Base-by-base conservation (phyloP, 2,329 filamentous ascomycete genomes). In the Fusarium mangiferae region DNA sequence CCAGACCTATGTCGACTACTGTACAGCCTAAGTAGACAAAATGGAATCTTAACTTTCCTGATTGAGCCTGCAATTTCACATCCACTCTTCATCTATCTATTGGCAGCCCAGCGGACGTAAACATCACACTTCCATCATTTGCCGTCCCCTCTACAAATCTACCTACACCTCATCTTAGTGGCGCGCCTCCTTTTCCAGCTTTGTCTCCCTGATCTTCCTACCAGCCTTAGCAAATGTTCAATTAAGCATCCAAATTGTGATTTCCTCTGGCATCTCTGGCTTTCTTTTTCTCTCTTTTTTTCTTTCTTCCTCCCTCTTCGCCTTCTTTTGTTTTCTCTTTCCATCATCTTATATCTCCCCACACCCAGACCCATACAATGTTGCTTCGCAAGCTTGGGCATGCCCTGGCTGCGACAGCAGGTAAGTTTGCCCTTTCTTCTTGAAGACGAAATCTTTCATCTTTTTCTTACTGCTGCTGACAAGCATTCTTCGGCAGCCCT, bases 301-400 rank as follows among this genome's bases (percentile, higher is more conserved):
- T 55, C 39, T 45, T 33, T 55, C 38, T 56, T 51, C 35, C 41
- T 49, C 54, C 30, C 24, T 48, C 46, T 28, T 46, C 17, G 24
- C 35, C 42, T 45, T 58, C 33, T 14, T 58, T 62, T 48, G 30
- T 36, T 39, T 55, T 49, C 33, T 26, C 45, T 62, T 46, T 48
- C 63, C 49, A 57, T 51, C 44, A 28, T 45, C 35, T 49, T 54
- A 35, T n/a, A 26, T 39, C 15, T 41, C 45, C 66, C 75, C 60
- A 62, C 66, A 58, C 63, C 45, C 58, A 70, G 45, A 57, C 55
- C 62, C 66, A 69, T 61, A 63, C 64, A 67, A 82, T 82, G 80
- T 75, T 82, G 72, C 70, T 77, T 67, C 70, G 68, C 66, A 80
- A 72, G 55, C 56, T 81, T 28, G 78, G 79, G 78, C 80, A 75